These are phyloP conservation scores for Chenopodium quinoa DNA, from an alignment of 148 eudicot species.

Conservation along the genomic window DNA sequence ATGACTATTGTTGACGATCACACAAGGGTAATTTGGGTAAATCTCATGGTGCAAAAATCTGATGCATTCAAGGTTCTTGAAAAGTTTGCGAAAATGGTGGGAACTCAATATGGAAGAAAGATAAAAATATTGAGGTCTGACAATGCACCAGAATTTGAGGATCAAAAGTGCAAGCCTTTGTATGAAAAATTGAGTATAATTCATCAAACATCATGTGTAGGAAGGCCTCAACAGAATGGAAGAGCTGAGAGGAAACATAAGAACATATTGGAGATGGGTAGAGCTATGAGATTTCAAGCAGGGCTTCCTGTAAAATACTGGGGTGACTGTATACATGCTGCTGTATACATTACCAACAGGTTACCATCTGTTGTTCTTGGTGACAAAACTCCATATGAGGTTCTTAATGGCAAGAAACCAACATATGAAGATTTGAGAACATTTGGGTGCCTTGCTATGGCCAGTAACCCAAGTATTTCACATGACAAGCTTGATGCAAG, in stretches of 20 bases:
- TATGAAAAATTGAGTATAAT: background rate
- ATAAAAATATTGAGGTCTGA: background rate
- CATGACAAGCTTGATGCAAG: background rate
- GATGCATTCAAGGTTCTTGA: background rate
- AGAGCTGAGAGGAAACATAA: background rate
- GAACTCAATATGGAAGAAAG: background rate
- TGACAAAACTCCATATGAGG: background rate
- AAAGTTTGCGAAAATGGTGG: background rate
- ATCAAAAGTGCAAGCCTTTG: background rate
- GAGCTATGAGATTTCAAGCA: background rate
- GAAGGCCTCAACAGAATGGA: background rate
- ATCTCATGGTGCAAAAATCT: background rate
- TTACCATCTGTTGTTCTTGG: background rate
- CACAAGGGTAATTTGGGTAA: background rate
- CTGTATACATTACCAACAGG: background rate
- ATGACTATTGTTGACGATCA: background rate
- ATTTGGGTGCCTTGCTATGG: background rate
- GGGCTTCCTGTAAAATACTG: background rate
- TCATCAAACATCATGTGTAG: conserved; percentile 4
- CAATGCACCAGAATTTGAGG: background rate
- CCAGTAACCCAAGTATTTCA: too few relatives aligned
- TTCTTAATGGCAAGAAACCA: background rate
- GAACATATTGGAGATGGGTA: background rate
- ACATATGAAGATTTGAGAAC: background rate
- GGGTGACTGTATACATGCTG: background rate